A percentile compares a stretch with the other conserved stretches of the same genome.
phyloP scores from a whole-genome alignment of 1,139 yeast species.

The Saccharomyces hybrid region DNA sequence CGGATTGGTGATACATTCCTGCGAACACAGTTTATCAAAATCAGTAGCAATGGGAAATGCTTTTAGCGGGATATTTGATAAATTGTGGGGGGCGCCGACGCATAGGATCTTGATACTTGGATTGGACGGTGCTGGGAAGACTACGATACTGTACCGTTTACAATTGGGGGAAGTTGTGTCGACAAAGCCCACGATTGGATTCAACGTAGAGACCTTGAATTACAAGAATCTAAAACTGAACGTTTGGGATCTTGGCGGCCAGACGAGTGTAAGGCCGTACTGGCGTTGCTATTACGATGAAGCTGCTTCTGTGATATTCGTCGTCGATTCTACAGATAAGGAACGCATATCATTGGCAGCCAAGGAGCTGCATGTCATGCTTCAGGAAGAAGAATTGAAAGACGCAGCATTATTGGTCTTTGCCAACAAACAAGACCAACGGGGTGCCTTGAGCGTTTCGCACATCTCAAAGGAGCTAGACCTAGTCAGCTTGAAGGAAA shows the following conservation, averaged over 20 bases:
- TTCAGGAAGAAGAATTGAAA: constrained; percentile 82
- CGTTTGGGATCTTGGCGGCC: constrained; percentile 92
- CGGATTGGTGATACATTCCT: neutral
- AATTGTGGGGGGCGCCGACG: constrained; percentile 82
- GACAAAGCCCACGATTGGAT: constrained; percentile 93
- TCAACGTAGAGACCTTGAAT: constrained; percentile 88
- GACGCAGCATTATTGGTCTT: constrained; percentile 88
- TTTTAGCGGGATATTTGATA: constrained; percentile 76
- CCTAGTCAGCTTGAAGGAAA: constrained; percentile 80
- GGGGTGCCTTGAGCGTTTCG: constrained; percentile 90
- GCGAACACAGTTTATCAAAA: neutral
- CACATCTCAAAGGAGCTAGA: constrained; percentile 85
- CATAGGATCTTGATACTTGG: constrained; percentile 91
- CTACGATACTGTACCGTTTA: constrained; percentile 83
- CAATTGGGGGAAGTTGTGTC: constrained; percentile 92
- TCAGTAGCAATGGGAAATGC: constrained; percentile 59
- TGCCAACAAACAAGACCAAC: constrained; percentile 96
- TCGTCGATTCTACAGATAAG: constrained; percentile 92
- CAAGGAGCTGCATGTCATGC: constrained; percentile 84
- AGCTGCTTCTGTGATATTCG: constrained; percentile 95
- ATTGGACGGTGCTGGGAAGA: constrained; percentile 95
- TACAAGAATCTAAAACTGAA: constrained; percentile 87
- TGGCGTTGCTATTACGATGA: constrained; percentile 97
- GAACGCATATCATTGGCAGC: constrained; percentile 85
- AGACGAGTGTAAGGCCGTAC: constrained; percentile 91